Evolutionary conservation across 495 filamentous ascomycete species (phyloP).

Genomic region (Aspergillus indologenus): DNA sequence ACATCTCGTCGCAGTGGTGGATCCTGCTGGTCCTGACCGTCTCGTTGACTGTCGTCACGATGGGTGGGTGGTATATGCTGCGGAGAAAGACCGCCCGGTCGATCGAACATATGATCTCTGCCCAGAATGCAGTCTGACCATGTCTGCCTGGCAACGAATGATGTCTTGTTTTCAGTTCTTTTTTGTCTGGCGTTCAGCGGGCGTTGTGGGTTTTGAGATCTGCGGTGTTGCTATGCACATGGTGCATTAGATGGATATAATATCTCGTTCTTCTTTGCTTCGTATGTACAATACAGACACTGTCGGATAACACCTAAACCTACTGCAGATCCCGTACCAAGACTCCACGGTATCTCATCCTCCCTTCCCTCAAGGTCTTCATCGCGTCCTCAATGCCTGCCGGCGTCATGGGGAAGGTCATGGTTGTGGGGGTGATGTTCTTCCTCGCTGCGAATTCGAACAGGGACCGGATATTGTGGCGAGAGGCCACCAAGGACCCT

Average conservation of each 20-base stretch:
- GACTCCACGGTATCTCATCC: constrained; percentile 51
- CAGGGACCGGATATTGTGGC: constrained; percentile 39
- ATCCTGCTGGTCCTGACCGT: constrained; percentile 8
- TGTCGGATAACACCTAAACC: not conserved
- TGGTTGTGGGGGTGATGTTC: constrained; percentile 43
- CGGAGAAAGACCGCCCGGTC: constrained; percentile 5
- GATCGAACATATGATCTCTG: constrained; percentile 10
- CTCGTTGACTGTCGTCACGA: constrained; percentile 4
- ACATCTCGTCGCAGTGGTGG: constrained; percentile 11
- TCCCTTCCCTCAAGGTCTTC: constrained; percentile 44
- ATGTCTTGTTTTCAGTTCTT: too few relatives aligned
- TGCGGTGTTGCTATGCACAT: not conserved
- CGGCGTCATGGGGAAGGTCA: constrained; percentile 50
- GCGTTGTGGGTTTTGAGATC: too few relatives aligned
- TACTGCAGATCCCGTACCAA: not conserved
- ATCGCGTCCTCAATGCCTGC: constrained; percentile 53
- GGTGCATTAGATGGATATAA: not conserved
- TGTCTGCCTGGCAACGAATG: constrained; percentile 8
- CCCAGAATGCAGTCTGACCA: constrained; percentile 5
- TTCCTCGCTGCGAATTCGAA: constrained; percentile 49
- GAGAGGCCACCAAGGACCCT: constrained; percentile 42
- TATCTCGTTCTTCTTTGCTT: not conserved
- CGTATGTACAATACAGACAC: not conserved
- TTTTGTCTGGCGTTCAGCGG: too few relatives aligned
- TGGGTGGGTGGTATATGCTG: constrained; percentile 8